Evolutionary conservation across 495 filamentous ascomycete species (phyloP), one percentile per base, ranked within the genome.

Genomic region (Geopyxis carbonaria): DNA sequence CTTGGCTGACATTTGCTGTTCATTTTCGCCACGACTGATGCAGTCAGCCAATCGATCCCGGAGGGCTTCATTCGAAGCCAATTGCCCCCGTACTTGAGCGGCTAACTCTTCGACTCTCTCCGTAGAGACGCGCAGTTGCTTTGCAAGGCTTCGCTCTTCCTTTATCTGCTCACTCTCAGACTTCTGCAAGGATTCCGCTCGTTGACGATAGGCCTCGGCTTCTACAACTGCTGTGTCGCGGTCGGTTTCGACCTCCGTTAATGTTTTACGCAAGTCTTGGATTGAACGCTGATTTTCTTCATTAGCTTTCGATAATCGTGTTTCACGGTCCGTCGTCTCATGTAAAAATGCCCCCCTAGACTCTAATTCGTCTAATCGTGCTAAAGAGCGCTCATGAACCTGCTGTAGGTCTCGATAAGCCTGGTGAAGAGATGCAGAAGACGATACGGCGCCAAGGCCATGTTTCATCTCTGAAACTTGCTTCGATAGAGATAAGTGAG

Each of bases 41-140:
- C 86, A 86, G 33, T 78, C 72, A 8, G 78, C 70, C n/a, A 97
- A 71, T n/a, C 89, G 76, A 38, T 70, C 59, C 38, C 85, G 74
- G 16, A 97, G 63, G 2, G 70, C 61, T 19, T 67, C 68, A 56
- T 94, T 95, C 14, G 68, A 70, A 10, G 72, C 67, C 13, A 95
- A 65, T 57, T 94, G 77, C 19, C 60, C 53, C 22, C 75, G 73
- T 19, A 94, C 81, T 52, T 87, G 73, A 22, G 58, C 53, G 8
- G 79, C 77, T 8, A 97, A 66, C 40, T 73, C 66, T 46, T 92
- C 80, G 36, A 87, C 76, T 1, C 82, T 75, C 34, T 68, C 70
- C 5, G 85, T 73, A 1, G 81, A 76, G 21, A 69, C 70, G 20
- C 67, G 64, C 14, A 93, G 65, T 46, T 87, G 72, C 10, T 66